Base-by-base conservation (phyloP, 2,329 filamentous ascomycete species). In the Aspergillus sojae region DNA sequence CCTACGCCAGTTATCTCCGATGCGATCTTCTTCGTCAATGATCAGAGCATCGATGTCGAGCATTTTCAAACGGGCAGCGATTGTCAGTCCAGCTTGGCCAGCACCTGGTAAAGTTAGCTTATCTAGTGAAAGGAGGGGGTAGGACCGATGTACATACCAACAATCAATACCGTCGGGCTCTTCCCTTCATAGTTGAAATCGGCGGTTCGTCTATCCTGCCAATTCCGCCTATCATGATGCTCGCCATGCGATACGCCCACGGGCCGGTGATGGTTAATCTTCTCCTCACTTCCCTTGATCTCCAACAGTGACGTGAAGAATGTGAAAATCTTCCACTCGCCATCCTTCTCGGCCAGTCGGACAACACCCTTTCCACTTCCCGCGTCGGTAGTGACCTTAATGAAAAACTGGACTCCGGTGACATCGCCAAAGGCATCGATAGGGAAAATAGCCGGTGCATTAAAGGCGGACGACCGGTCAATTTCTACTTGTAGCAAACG, bases 1-100 rank as follows among this genome's bases (percentile, higher is more conserved):
- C 45, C 81, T 80, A 19, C 88, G 80, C 88, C 88, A 90, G 71
- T 86, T 89, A 66, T 90, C 87, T 16, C 88, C 88, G 0, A 90
- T 78, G 2, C 82, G 79, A 0, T 83, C 78, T 61, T 88, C 85
- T 26, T 80, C 78, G 67, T 90, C 88, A 23, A 90, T 79, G n/a
- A 90, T 70, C 1, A 90, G 77, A 0, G 84, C 76, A 14, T 83
- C 76, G 2, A 90, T 76, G 1, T 84, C 81, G 1, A 89, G 80
- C 79, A 85, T 84, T 68, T 88, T 86, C 28, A 90, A 79, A 4
- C 87, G 82, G 0, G 86, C 87, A 0, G 85, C 86, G 0, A 80
- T 78, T 0, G 83, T 85, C 3, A 90, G 77, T 1, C 88, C 88
- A 5, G 82, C 83, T 71, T 90, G 88, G 0, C 88, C 88, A 26